A percentile compares a stretch with the other conserved stretches of the same genome.
phyloP scores from a whole-genome alignment of 768 basidiomycete species.

The Candolleomyces aberdarensis region DNA sequence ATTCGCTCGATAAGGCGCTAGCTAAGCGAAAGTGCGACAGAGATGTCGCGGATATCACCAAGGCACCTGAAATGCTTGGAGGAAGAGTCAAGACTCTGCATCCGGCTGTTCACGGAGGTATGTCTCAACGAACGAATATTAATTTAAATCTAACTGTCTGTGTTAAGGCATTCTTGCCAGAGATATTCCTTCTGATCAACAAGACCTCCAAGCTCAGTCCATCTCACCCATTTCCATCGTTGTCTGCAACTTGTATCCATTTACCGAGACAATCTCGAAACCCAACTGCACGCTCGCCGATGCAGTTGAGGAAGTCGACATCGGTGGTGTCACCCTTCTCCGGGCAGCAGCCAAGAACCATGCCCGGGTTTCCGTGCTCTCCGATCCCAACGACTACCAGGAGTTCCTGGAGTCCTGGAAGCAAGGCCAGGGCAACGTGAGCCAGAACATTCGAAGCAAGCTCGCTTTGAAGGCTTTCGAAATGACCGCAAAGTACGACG shows the following conservation, averaged over 20 bases:
- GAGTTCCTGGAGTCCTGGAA: conserved; percentile 79
- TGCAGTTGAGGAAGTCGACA: conserved; percentile 97
- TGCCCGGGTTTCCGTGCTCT: conserved; percentile 84
- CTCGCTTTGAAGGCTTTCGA: conserved; percentile 97
- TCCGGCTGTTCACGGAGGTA: conserved; percentile 96
- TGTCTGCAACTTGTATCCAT: conserved; percentile 99
- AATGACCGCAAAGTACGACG: conserved; percentile 92
- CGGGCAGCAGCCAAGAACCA: conserved; percentile 99
- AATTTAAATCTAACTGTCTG: conserved; percentile 4
- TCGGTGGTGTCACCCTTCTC: conserved; percentile 95
- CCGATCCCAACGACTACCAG: conserved; percentile 84
- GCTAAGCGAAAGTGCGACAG: conserved; percentile 35
- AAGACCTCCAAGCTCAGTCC: conserved; percentile 75
- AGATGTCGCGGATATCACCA: conserved; percentile 96
- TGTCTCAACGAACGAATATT: background rate
- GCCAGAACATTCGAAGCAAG: conserved; percentile 65
- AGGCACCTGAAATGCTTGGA: conserved; percentile 98
- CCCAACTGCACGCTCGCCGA: conserved; percentile 87
- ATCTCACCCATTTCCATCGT: conserved; percentile 96
- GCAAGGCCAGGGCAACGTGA: conserved; percentile 70
- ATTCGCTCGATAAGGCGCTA: background rate
- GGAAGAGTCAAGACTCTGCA: conserved; percentile 98
- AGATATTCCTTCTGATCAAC: conserved; percentile 84
- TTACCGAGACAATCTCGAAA: conserved; percentile 85
- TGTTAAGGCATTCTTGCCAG: conserved; percentile 87